Base-by-base conservation (phyloP, 257 asterid genomes). In the Paraleonurus japonicus region DNA sequence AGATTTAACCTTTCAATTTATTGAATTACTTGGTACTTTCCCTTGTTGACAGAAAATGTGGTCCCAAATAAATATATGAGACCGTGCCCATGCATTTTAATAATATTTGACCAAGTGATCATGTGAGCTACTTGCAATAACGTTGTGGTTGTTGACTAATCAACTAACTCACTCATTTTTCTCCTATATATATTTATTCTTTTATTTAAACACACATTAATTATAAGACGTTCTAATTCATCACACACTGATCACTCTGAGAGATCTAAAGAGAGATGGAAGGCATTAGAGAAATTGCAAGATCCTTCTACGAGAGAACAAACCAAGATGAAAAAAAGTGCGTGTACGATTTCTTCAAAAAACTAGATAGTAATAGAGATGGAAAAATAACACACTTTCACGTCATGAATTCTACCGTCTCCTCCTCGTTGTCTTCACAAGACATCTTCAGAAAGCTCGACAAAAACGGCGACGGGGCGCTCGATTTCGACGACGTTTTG, bases 271-370 rank as follows among this genome's bases (percentile, higher is more conserved):
- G 19, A 37, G 71, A 70, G 30, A 78, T 79, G 83, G 80, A 82
- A 0, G 73, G 71, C 1, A 66, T 79, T 9, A 59, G 75, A 65
- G 55, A 61, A 39, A 69, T 73, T 27, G 84, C 83, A 1, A 58
- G 7, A 16, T 75, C 83, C 45, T 78, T 72, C 55, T 76, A 75
- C 55, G 78, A 63, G 7, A 64, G 65, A 64, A 81, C 83, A 17
- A 79, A 28, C 48, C 58, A 60, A n/a, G 72, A 47, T 11, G 83
- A 79, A 26, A 72, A 51, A 19, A 16, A 41, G 0, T 1, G 33
- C 10, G 68, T 51, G 0, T 0, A 4, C 13, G 26, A 68, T 1
- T 67, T 33, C 53, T 82, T 79, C 75, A 9, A 1, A 0, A 70
- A 54, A 27, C 58, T 76, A 8, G 80, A 82, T 48, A 16, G 3